These are phyloP conservation scores for Rhizopogon sp. DNA, from an alignment of 768 basidiomycete species.

Conservation along the genomic window DNA sequence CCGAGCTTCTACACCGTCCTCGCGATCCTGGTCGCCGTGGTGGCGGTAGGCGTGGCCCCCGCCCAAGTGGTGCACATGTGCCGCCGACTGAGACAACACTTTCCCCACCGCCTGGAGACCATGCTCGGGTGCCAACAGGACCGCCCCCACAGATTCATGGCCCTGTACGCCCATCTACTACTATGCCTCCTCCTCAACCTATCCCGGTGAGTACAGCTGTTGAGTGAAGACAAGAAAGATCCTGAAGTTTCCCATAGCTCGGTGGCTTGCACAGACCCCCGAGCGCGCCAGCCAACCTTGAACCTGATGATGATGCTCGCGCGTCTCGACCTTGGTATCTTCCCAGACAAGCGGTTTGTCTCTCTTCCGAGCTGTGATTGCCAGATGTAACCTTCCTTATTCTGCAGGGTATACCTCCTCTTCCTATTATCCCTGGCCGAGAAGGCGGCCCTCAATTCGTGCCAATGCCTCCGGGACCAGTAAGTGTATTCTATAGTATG, in stretches of 20 bases:
- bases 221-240: background rate
- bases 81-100: background rate
- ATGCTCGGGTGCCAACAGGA: no score
- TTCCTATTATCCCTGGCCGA: slow-evolving; percentile 20
- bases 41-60: background rate
- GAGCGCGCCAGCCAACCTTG: slow-evolving; percentile 19
- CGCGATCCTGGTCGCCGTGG: background rate
- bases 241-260: background rate
- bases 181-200: slow-evolving; percentile 17
- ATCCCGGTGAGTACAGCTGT: slow-evolving; percentile 11
- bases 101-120: background rate
- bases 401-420: slow-evolving; percentile 22
- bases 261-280: slow-evolving; percentile 6
- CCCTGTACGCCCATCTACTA: slow-evolving; percentile 9
- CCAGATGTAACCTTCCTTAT: background rate
- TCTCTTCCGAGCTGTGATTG: background rate
- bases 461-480: slow-evolving; percentile 49
- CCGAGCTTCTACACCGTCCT: slow-evolving; percentile 12
- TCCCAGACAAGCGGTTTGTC: slow-evolving; percentile 13
- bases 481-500: slow-evolving; percentile 27
- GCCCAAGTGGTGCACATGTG: background rate
- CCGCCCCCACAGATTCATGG: no score
- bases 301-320: slow-evolving; percentile 10
- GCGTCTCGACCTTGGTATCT: slow-evolving; percentile 20
- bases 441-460: slow-evolving; percentile 27